phyloP scores from a whole-genome alignment of 192 early-diverging fungal genomes.

The Chytriomyces confervae region DNA sequence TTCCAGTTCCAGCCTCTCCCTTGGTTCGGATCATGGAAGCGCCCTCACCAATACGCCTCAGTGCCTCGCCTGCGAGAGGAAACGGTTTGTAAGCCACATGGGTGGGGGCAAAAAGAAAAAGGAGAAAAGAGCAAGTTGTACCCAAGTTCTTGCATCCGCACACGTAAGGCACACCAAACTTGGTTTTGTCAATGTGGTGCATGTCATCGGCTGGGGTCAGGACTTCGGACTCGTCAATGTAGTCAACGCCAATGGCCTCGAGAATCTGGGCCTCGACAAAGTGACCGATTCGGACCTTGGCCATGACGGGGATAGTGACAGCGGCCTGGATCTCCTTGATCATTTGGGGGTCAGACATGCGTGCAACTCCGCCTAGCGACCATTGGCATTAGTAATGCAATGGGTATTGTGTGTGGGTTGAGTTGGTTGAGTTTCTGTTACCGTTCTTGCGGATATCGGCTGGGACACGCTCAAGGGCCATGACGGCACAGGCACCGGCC shows the following conservation, averaged over 20 bases:
- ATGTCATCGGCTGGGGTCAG: conserved; percentile 94
- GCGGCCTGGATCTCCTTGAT: conserved; percentile 95
- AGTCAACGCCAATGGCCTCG: conserved; percentile 87
- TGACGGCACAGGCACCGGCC: conserved; percentile 95
- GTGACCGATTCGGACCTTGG: conserved; percentile 98
- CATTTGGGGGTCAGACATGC: conserved; percentile 98
- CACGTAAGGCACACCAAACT: conserved; percentile 92
- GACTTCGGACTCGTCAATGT: conserved; percentile 98
- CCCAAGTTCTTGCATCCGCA: conserved; percentile 93
- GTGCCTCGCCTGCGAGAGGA: conserved; percentile 76
- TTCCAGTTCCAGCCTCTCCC: conserved; percentile 98
- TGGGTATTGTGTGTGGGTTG: not conserved
- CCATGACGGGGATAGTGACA: conserved; percentile 98
- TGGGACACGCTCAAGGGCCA: conserved; percentile 97
- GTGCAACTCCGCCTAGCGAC: conserved; percentile 83
- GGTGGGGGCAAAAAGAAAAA: not conserved
- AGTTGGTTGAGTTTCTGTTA: conserved; percentile 31
- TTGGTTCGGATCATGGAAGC: conserved; percentile 98
- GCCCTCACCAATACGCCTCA: conserved; percentile 95
- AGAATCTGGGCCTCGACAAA: conserved; percentile 99
- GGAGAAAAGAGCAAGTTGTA: conserved; percentile 7
- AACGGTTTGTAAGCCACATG: not conserved
- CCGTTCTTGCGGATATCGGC: conserved; percentile 98
- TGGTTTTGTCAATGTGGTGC: conserved; percentile 95
- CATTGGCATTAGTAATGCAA: not conserved